Percentiles rank a stretch among this genome's conserved stretches.
These are phyloP conservation scores for Chamaecyparis obtusa DNA, from an alignment of 75 land plant species.

Conservation along the genomic window DNA sequence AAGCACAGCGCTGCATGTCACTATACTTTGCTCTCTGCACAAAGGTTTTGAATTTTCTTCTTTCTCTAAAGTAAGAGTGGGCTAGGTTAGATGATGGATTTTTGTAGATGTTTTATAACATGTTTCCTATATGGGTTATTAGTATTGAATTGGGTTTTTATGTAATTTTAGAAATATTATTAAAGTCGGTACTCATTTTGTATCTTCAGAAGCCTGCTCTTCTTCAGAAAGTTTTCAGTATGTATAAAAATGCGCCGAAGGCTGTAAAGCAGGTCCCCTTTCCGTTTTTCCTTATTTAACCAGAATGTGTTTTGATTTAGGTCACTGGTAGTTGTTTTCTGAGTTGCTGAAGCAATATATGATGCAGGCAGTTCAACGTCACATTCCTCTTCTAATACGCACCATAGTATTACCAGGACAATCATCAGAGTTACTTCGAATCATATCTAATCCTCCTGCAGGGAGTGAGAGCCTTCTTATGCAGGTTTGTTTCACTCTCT, in stretches of 20 bases:
- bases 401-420: conserved; percentile 55
- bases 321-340: conserved; percentile 4
- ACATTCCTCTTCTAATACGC: conserved; percentile 79
- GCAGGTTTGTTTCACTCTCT: conserved; percentile 41
- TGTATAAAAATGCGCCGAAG: conserved; percentile 53
- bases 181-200: not conserved
- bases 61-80: not conserved
- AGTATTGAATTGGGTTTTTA: not conserved
- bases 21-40: conserved; percentile 96
- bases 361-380: conserved; percentile 80
- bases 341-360: conserved; percentile 8
- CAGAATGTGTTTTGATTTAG: not conserved
- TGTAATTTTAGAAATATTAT: not conserved
- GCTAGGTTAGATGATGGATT: not conserved
- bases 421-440: conserved; percentile 70
- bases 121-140: not conserved
- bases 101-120: not conserved
- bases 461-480: conserved; percentile 80
- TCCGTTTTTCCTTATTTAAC: not conserved
- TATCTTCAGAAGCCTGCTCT: conserved; percentile 86
- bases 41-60: conserved; percentile 54
- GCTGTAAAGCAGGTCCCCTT: conserved; percentile 74
- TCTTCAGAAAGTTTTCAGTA: conserved; percentile 67
- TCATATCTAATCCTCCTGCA: conserved; percentile 84
- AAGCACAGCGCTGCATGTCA: conserved; percentile 85